phyloP scores from a whole-genome alignment of 305 asterid species.

The Solanum hybrid region DNA sequence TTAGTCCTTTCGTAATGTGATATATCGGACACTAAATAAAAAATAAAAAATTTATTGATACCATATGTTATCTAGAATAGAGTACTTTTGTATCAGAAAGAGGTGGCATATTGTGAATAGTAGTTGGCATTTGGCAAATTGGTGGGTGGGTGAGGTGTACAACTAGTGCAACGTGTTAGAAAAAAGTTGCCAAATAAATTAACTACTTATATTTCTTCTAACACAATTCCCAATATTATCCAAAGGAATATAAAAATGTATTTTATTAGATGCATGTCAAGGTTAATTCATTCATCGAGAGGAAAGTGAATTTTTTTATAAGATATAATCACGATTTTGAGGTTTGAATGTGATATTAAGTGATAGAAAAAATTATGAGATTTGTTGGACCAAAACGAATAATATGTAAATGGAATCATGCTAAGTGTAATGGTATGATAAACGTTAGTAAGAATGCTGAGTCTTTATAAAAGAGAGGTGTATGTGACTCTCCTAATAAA shows the following conservation, averaged over 20 bases:
- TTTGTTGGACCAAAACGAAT: not conserved
- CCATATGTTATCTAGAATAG: not conserved
- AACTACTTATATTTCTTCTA: not conserved
- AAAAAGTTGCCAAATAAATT: not conserved
- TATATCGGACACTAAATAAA: not conserved
- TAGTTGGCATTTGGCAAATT: not conserved
- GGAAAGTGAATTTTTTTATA: not conserved
- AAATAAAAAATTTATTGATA: not conserved
- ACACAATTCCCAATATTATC: not conserved
- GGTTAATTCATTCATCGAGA: not conserved
- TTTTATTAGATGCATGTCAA: not conserved
- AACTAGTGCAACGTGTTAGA: not conserved
- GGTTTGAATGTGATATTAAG: not conserved
- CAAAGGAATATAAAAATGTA: not conserved
- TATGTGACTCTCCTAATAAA: not conserved
- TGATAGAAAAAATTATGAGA: not conserved
- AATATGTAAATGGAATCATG: not conserved
- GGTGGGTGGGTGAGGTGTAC: slow-evolving; percentile 14
- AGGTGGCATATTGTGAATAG: not conserved
- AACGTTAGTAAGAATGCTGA: rapidly evolving
- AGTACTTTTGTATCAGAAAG: not conserved
- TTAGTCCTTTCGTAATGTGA: not conserved
- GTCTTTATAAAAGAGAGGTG: no score
- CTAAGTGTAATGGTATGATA: not conserved
- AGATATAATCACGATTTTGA: not conserved